Evolutionary conservation across 2,329 filamentous ascomycete species (phyloP), one percentile per base, ranked within the genome.

Genomic region (Sarocladiaceae sp.): DNA sequence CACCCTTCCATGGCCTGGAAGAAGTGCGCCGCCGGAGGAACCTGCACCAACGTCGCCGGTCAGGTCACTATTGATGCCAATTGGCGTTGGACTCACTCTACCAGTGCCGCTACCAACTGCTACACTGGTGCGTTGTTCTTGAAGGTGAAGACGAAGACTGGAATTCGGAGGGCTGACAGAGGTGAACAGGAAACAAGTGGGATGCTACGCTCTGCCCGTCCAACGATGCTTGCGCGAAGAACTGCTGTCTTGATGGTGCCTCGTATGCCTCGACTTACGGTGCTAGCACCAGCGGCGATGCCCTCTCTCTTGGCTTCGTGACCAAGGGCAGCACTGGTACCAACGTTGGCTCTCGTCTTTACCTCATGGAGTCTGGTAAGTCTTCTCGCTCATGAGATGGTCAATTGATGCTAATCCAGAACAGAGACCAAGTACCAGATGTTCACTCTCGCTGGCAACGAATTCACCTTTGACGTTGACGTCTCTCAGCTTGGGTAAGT

Each of bases 401-500:
- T n/a, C n/a, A n/a, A n/a, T n/a, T n/a, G n/a, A n/a, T n/a, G n/a
- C 47, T 50, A 26, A 50, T 20, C 12, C 7, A 17, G 6, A 37
- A 12, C 56, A 69, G 73, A 77, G 36, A 69, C 68, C 55, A 75
- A 74, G 55, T 87, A 87, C 62, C 67, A 84, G 67, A 75, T 78
- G 59, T 80, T 86, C 67, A 74, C 80, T 51, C 71, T 86, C 51
- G 70, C 79, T 54, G 79, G 79, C 67, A 74, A 81, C 60, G 84
- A 87, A 64, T 79, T 87, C 60, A 79, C 80, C 28, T 86, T 87
- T 53, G 82, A 86, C 52, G 82, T 86, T n/a, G 83, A 87, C 60
- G 74, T 84, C 26, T 84, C 81, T 22, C 76, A 76, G 52, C 71
- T 86, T 22, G 77, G 59, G 31, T 47, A 47, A 47, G 42, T 29